Base-by-base conservation (phyloP, 495 filamentous ascomycete genomes). In the Aspergillus funiculosus region DNA sequence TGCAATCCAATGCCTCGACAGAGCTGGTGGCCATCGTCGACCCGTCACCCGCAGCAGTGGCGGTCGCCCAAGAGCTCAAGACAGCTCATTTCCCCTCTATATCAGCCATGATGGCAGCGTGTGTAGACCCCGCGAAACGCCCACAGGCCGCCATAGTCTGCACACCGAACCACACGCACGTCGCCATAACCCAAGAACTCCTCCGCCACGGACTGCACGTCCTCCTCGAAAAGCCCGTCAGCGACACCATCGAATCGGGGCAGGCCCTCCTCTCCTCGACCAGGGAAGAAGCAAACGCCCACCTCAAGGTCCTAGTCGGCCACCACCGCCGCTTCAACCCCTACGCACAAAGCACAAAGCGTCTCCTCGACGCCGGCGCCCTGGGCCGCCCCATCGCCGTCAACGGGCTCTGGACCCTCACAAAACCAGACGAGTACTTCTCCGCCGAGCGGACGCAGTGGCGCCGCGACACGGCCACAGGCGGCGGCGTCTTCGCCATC, bases 301-400 rank as follows among this genome's bases (percentile, higher is more conserved):
- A 66, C 6, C 56, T 73, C n/a, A 68, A 72, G 17, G 52, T 80
- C 5, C 62, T 80, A 4, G 74, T 79, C 30, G 79, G 78, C 29
- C 77, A 82, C 53, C 77, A 82, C 55, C 68, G 78, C 11, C 69
- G 78, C 24, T 81, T 81, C 60, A 80, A 82, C 50, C 71, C 73
- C 2, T 80, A 78, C 54, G 63, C 79, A 1, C 56, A 63, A 3
- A 63, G 71, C 6, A 70, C 76, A 0, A 80, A 76, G 43, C 49
- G 63, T 21, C 56, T 68, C 6, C 46, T 82, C 4, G 50, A 54
- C 13, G 17, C 58, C 0, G 59, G 64, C 1, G 58, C 59, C 0
- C 64, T 80, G 0, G 78, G 78, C 17, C 54, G 47, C 0, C 39
- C 71, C 9, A 66, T 80, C 20, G 78, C 78, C 1, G 51, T 81